Percentiles rank a stretch among this genome's conserved stretches.
Evolutionary conservation across 345 rosid species (phyloP).

Genomic region (Stellera chamaejasme): DNA sequence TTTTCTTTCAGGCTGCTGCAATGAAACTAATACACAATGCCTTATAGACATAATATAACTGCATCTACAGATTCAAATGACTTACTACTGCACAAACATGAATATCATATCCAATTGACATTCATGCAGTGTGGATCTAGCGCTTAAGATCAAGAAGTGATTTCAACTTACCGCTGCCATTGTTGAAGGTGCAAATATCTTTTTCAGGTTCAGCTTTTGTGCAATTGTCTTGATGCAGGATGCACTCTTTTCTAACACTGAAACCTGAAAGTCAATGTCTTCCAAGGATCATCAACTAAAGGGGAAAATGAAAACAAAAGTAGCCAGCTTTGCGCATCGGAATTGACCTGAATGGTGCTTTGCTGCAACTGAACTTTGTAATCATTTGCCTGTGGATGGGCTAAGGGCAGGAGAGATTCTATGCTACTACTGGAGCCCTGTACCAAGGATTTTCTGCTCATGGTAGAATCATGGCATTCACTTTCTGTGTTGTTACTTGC

Average conservation of each 20-base stretch:
- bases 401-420: slow-evolving; percentile 38
- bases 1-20: too few relatives aligned
- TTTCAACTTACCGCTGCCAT: slow-evolving; percentile 35
- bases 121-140: not conserved
- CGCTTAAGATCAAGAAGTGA: not conserved
- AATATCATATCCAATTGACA: slow-evolving; percentile 4
- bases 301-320: not conserved
- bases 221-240: slow-evolving; percentile 14
- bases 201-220: slow-evolving; percentile 30
- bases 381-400: slow-evolving; percentile 3
- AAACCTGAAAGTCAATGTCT: slow-evolving; percentile 16
- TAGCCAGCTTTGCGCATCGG: too few relatives aligned
- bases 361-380: slow-evolving; percentile 8
- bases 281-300: slow-evolving; percentile 7
- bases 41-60: too few relatives aligned
- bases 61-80: too few relatives aligned
- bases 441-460: slow-evolving; percentile 7
- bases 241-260: slow-evolving; percentile 19
- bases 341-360: slow-evolving; percentile 7
- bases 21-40: too few relatives aligned
- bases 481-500: too few relatives aligned
- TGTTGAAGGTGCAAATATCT: slow-evolving; percentile 54
- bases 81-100: too few relatives aligned
- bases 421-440: slow-evolving; percentile 17
- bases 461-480: too few relatives aligned